Conservation (phyloP, 1,139 yeast species). For the Kodamaea alishanica region DNA sequence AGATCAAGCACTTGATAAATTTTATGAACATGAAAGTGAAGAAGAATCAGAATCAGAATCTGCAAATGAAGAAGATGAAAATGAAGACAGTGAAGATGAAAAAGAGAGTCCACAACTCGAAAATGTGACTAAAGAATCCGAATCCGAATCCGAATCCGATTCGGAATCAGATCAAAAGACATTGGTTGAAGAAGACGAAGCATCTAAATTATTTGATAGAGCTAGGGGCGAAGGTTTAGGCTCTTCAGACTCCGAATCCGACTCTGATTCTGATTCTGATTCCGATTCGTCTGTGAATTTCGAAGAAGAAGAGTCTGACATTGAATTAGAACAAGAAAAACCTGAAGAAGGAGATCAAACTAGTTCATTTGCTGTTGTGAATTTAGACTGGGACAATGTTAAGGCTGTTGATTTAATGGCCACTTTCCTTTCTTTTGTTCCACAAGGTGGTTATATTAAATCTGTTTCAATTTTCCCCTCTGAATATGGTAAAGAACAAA, state of each 20-base stretch:
- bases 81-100: constrained; percentile 20
- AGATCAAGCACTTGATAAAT: constrained; percentile 54
- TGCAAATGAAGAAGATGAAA: constrained; percentile 19
- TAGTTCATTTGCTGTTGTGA: constrained; percentile 80
- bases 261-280: constrained; percentile 25
- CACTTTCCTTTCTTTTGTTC: constrained; percentile 83
- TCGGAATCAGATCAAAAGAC: constrained; percentile 10
- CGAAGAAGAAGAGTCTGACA: constrained; percentile 47
- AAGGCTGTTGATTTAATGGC: constrained; percentile 86
- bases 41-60: constrained; percentile 17
- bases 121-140: constrained; percentile 9
- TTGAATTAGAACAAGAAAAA: constrained; percentile 54
- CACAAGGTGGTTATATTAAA: constrained; percentile 64
- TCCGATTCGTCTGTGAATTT: constrained; percentile 23
- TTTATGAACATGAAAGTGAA: constrained; percentile 51
- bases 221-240: constrained; percentile 65
- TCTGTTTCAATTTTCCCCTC: constrained; percentile 84
- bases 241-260: constrained; percentile 27
- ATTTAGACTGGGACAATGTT: constrained; percentile 95
- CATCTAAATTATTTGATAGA: constrained; percentile 42
- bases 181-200: constrained; percentile 20
- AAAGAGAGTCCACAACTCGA: constrained; percentile 20
- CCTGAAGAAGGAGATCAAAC: constrained; percentile 89
- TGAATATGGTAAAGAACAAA: constrained; percentile 88
- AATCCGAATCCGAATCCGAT: constrained; percentile 11